Evolutionary conservation across 176 grass and related monocot genomes (phyloP).

Genomic region (Saccharum officinarum): DNA sequence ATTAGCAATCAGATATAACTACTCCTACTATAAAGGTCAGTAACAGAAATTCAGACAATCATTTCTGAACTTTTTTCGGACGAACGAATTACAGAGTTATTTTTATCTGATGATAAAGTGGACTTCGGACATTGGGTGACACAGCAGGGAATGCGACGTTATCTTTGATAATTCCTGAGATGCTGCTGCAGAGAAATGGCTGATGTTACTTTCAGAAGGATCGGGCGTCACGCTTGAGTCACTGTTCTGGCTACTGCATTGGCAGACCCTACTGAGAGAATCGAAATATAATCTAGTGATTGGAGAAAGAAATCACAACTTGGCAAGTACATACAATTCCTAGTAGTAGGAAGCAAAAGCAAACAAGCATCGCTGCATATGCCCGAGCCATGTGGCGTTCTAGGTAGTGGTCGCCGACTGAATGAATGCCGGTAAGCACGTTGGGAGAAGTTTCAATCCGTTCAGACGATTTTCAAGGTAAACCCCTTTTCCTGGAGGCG

Average conservation of each 20-base stretch:
- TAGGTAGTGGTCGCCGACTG: not conserved
- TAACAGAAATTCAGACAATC: not conserved
- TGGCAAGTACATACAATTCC: not conserved
- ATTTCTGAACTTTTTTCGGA: not conserved
- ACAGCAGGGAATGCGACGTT: not conserved
- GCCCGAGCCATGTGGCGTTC: not conserved
- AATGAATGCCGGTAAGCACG: not conserved
- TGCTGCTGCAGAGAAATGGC: not conserved
- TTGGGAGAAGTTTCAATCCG: not conserved
- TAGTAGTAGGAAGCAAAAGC: not conserved
- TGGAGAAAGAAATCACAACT: not conserved
- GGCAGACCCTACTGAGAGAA: not conserved
- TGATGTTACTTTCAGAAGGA: constrained; percentile 11
- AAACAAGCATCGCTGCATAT: not conserved
- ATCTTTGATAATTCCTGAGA: not conserved
- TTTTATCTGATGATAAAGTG: constrained; percentile 11
- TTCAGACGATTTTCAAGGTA: not conserved
- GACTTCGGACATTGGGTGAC: not conserved
- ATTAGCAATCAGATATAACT: not conserved
- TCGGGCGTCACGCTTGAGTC: not conserved
- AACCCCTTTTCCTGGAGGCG: not conserved
- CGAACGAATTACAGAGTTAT: not conserved
- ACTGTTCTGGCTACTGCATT: constrained; percentile 21
- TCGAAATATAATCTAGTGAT: not conserved
- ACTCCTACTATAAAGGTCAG: not conserved